A percentile compares a stretch with the other conserved stretches of the same genome.
Evolutionary conservation across 1,284 basidiomycete genomes (phyloP).

Genomic region (Malassezia arunalokei): DNA sequence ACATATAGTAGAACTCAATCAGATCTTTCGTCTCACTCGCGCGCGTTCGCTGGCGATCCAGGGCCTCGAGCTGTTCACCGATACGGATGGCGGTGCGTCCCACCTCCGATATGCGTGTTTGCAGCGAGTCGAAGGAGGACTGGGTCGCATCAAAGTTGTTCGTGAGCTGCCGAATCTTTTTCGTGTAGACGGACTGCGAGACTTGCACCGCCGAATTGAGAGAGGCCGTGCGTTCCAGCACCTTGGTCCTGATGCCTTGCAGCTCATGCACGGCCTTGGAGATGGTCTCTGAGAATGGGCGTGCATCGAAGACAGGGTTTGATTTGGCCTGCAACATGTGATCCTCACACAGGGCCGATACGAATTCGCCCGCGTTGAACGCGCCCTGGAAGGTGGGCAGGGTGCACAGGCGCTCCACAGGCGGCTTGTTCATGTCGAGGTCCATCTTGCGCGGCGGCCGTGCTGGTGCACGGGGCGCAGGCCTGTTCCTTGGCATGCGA

Average conservation of each 20-base stretch:
- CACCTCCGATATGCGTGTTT: slow-evolving; percentile 66
- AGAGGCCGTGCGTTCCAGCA: slow-evolving; percentile 73
- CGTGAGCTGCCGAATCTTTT: slow-evolving; percentile 80
- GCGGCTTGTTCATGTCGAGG: slow-evolving; percentile 49
- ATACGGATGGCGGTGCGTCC: slow-evolving; percentile 87
- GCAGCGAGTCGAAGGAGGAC: slow-evolving; percentile 33
- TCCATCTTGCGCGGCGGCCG: background rate
- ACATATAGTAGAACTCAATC: slow-evolving; percentile 88
- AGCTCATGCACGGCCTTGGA: slow-evolving; percentile 78
- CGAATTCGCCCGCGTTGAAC: slow-evolving; percentile 82
- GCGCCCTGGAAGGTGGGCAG: slow-evolving; percentile 60
- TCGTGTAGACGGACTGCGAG: slow-evolving; percentile 83
- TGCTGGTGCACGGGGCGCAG: slow-evolving; percentile 2
- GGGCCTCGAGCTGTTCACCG: slow-evolving; percentile 80
- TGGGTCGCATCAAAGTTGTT: slow-evolving; percentile 63
- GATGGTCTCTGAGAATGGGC: slow-evolving; percentile 81
- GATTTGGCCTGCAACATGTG: slow-evolving; percentile 70
- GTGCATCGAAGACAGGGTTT: slow-evolving; percentile 75
- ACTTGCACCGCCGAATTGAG: slow-evolving; percentile 82
- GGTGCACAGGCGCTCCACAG: slow-evolving; percentile 56
- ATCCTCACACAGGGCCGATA: slow-evolving; percentile 70
- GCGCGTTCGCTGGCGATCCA: slow-evolving; percentile 79
- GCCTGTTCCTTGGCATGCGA: slow-evolving; percentile 14
- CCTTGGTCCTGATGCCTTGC: slow-evolving; percentile 69
- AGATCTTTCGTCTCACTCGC: slow-evolving; percentile 88